Conservation (phyloP, 2,329 filamentous ascomycete species). For the Curvularia spicifera region DNA sequence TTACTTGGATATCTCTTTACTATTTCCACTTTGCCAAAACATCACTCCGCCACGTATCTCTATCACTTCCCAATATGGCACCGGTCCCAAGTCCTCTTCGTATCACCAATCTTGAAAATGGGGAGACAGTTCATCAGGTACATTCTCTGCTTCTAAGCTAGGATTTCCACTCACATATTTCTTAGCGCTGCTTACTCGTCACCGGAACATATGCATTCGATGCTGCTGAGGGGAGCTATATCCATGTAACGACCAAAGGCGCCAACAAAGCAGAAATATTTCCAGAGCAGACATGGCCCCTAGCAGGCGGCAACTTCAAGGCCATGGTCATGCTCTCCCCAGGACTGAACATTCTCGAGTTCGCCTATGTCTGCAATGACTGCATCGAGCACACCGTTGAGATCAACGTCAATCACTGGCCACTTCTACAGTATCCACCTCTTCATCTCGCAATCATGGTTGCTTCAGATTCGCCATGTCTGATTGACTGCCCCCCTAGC, state of each 20-base stretch:
- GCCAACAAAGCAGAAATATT: slow-evolving; percentile 32
- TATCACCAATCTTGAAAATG: slow-evolving; percentile 34
- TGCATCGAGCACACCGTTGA: slow-evolving; percentile 18
- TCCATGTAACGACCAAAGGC: slow-evolving; percentile 30
- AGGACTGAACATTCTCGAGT: slow-evolving; percentile 30
- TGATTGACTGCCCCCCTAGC: slow-evolving; percentile 40
- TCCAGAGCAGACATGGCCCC: slow-evolving; percentile 43
- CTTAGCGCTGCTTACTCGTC: slow-evolving; percentile 38
- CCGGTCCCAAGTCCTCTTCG: slow-evolving; percentile 11
- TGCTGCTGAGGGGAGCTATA: slow-evolving; percentile 26
- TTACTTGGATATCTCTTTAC: not conserved
- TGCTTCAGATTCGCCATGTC: slow-evolving; percentile 40
- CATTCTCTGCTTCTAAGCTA: not conserved
- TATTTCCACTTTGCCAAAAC: not conserved
- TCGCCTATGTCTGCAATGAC: slow-evolving; percentile 32
- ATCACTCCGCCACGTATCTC: not conserved
- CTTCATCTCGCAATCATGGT: slow-evolving; percentile 45
- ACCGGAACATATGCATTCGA: slow-evolving; percentile 31
- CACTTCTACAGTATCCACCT: slow-evolving; percentile 40
- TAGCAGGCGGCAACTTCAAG: slow-evolving; percentile 42
- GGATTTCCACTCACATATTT: slow-evolving; percentile 1
- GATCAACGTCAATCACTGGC: slow-evolving; percentile 36
- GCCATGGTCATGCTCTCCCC: slow-evolving; percentile 41
- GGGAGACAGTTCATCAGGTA: slow-evolving; percentile 40
- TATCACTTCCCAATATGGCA: slow-evolving; percentile 2